phyloP scores from a whole-genome alignment of 1,284 basidiomycete genomes.

The Cryptococcus amylolentus region DNA sequence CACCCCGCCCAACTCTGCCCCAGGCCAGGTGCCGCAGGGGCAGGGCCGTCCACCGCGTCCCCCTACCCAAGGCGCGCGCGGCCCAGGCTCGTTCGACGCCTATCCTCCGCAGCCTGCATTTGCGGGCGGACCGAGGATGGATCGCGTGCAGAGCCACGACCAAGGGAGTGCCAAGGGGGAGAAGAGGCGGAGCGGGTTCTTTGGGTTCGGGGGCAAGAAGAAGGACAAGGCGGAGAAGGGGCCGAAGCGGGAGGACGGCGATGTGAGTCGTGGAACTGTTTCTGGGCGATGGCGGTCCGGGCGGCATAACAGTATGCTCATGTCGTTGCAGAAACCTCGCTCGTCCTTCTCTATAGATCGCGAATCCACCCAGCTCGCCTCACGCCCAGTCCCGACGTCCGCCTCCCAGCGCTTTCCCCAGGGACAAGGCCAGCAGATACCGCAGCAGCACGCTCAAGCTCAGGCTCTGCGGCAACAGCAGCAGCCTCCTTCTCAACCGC shows the following conservation, averaged over 20 bases:
- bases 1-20: background rate
- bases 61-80: background rate
- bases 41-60: background rate
- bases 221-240: conserved; percentile 31
- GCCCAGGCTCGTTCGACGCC: background rate
- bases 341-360: conserved; percentile 3
- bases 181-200: conserved; percentile 34
- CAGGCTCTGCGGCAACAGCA: background rate
- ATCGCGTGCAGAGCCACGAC: background rate
- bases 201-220: conserved; percentile 34
- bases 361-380: background rate
- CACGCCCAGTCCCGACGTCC: background rate
- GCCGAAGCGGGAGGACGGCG: conserved; percentile 16
- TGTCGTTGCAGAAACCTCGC: background rate
- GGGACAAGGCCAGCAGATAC: background rate
- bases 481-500: background rate
- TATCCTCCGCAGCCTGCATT: background rate
- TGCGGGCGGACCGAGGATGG: no score
- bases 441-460: background rate
- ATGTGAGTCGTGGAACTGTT: conserved; percentile 9
- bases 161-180: conserved; percentile 6
- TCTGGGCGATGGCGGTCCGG: background rate
- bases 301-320: background rate
- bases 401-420: background rate
- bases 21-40: background rate